Evolutionary conservation across 257 asterid genomes (phyloP).

Genomic region (Petunia secreta): DNA sequence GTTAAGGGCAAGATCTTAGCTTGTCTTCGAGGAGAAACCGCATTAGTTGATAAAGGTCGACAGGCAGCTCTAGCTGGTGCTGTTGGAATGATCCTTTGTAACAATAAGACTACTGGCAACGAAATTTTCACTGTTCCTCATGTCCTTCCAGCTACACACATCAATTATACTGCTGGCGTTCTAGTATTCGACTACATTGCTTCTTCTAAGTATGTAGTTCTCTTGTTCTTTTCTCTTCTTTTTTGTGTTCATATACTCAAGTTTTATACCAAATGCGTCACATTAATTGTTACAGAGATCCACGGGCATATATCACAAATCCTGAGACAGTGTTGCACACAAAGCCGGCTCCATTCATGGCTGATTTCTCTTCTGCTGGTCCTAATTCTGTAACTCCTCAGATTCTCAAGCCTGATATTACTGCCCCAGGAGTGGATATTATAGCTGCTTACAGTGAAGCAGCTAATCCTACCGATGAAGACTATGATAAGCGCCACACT

Average conservation of each 20-base stretch:
- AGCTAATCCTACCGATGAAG: slow-evolving; percentile 29
- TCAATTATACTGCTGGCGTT: slow-evolving; percentile 53
- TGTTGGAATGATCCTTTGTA: slow-evolving; percentile 61
- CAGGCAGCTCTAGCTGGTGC: slow-evolving; percentile 61
- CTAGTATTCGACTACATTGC: slow-evolving; percentile 46
- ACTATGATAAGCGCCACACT: slow-evolving; percentile 36
- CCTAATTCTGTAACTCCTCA: slow-evolving; percentile 55
- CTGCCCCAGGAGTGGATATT: slow-evolving; percentile 67
- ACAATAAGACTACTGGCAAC: slow-evolving; percentile 30
- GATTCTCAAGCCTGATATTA: slow-evolving; percentile 83
- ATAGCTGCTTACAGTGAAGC: slow-evolving; percentile 54
- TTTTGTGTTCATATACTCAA: background rate
- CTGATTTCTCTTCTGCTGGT: slow-evolving; percentile 74
- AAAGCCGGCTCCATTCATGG: slow-evolving; percentile 68
- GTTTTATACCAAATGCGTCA: background rate
- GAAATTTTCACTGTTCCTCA: slow-evolving; percentile 43
- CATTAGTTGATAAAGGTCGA: slow-evolving; percentile 45
- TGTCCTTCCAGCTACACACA: slow-evolving; percentile 55
- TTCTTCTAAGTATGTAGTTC: slow-evolving; percentile 35
- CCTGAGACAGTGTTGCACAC: slow-evolving; percentile 28
- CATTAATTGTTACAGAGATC: slow-evolving; percentile 39
- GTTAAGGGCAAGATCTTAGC: slow-evolving; percentile 63
- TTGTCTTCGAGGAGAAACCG: slow-evolving; percentile 49
- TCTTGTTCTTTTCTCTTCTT: background rate
- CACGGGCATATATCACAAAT: slow-evolving; percentile 47